Evolutionary conservation across 768 basidiomycete species (phyloP).

Genomic region (Podaxis sp.): DNA sequence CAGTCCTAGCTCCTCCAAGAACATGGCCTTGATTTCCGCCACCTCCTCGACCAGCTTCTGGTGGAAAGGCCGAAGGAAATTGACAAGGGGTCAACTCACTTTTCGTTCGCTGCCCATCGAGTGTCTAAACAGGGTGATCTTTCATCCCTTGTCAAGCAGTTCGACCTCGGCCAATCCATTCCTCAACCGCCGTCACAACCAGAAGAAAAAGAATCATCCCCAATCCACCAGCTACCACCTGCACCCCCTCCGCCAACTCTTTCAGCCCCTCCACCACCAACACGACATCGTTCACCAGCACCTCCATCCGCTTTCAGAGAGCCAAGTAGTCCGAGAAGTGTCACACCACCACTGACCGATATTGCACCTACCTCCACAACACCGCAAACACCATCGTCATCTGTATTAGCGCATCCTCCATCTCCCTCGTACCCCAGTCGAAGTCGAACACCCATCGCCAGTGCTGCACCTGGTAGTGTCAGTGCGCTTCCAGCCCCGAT

Average conservation of each 20-base stretch:
- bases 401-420: constrained; percentile 12
- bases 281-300: constrained; percentile 29
- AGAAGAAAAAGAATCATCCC: constrained; percentile 15
- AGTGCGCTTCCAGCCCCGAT: constrained; percentile 23
- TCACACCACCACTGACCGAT: constrained; percentile 14
- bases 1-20: constrained; percentile 75
- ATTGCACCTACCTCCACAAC: constrained; percentile 17
- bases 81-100: constrained; percentile 26
- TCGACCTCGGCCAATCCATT: constrained; percentile 12
- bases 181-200: neutral
- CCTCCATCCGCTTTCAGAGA: constrained; percentile 20
- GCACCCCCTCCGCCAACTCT: constrained; percentile 29
- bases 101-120: constrained; percentile 33
- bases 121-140: constrained; percentile 28
- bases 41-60: constrained; percentile 79
- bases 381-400: constrained; percentile 15
- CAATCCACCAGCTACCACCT: constrained; percentile 19
- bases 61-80: constrained; percentile 46
- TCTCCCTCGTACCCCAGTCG: constrained; percentile 20
- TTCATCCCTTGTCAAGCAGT: constrained; percentile 17
- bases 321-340: constrained; percentile 2
- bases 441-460: constrained; percentile 28
- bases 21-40: constrained; percentile 92
- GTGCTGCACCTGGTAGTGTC: constrained; percentile 17
- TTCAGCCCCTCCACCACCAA: constrained; percentile 28